A percentile compares a stretch with the other conserved stretches of the same genome.
Conservation (phyloP, 139 green algal genomes). For the Coelastrella sp. region DNA sequence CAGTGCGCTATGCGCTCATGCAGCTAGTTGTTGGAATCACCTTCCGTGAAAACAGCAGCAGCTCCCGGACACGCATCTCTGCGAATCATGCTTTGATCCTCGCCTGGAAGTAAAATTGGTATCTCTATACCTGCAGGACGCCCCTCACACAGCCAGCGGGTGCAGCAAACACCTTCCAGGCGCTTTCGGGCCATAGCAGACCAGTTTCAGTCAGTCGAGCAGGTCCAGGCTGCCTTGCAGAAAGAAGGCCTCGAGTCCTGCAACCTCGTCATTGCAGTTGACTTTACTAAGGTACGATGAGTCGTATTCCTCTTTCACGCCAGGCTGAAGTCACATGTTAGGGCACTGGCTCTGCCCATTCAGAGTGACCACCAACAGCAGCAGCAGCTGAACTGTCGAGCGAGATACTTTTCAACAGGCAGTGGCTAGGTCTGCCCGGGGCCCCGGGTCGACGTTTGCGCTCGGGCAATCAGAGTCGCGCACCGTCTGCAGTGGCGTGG, state of each 20-base stretch:
- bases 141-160: not conserved
- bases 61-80: not conserved
- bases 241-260: conserved; percentile 68
- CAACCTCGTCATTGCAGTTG: conserved; percentile 74
- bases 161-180: not conserved
- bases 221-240: conserved; percentile 64
- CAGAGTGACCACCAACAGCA: not conserved
- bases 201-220: conserved; percentile 28
- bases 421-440: too few relatives aligned
- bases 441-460: too few relatives aligned
- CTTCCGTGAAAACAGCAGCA: not conserved
- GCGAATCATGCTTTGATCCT: not conserved
- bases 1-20: not conserved
- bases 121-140: not conserved
- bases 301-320: not conserved
- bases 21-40: not conserved
- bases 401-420: too few relatives aligned
- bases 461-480: too few relatives aligned
- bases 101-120: not conserved
- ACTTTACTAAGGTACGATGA: conserved; percentile 71
- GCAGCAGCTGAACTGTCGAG: too few relatives aligned
- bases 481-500: too few relatives aligned
- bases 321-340: not conserved
- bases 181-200: conserved; percentile 46
- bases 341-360: not conserved